A percentile compares a stretch with the other conserved stretches of the same genome.
phyloP scores from a whole-genome alignment of 495 filamentous ascomycete genomes.

The Penicillium psychrofluorescens region DNA sequence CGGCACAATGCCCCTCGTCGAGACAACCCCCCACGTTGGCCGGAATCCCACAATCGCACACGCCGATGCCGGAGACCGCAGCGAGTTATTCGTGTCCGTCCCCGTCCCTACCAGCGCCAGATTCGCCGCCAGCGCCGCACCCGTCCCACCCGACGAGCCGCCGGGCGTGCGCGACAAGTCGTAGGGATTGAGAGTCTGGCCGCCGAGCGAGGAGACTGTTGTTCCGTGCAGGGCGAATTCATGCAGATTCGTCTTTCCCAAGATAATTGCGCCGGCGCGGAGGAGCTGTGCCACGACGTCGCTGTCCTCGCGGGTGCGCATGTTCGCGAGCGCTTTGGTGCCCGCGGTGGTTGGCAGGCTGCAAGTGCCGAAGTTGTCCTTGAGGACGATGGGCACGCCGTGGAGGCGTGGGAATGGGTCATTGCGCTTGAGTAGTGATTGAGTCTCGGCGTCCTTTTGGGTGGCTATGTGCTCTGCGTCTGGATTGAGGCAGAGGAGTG shows the following conservation, averaged over 20 bases:
- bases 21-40: conserved; percentile 51
- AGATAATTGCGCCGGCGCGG: conserved; percentile 53
- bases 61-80: conserved; percentile 55
- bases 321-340: conserved; percentile 36
- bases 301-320: conserved; percentile 39
- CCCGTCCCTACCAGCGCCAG: conserved; percentile 52
- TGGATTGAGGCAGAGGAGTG: conserved; percentile 48
- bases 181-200: conserved; percentile 58
- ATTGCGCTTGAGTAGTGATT: conserved; percentile 7
- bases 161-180: conserved; percentile 55
- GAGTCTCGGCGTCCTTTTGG: conserved; percentile 34
- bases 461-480: conserved; percentile 42
- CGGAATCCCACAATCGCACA: conserved; percentile 54
- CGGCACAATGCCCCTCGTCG: conserved; percentile 46
- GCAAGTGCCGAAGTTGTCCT: conserved; percentile 53
- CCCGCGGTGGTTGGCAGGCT: conserved; percentile 51
- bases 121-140: conserved; percentile 51
- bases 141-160: conserved; percentile 57
- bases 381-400: conserved; percentile 54
- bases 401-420: conserved; percentile 10
- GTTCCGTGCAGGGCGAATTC: conserved; percentile 59
- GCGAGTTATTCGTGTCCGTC: conserved; percentile 57
- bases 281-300: conserved; percentile 38
- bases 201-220: conserved; percentile 51
- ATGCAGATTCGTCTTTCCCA: conserved; percentile 61